Evolutionary conservation across 192 early-diverging fungal genomes (phyloP).

Genomic region (Coemansia reversa): DNA sequence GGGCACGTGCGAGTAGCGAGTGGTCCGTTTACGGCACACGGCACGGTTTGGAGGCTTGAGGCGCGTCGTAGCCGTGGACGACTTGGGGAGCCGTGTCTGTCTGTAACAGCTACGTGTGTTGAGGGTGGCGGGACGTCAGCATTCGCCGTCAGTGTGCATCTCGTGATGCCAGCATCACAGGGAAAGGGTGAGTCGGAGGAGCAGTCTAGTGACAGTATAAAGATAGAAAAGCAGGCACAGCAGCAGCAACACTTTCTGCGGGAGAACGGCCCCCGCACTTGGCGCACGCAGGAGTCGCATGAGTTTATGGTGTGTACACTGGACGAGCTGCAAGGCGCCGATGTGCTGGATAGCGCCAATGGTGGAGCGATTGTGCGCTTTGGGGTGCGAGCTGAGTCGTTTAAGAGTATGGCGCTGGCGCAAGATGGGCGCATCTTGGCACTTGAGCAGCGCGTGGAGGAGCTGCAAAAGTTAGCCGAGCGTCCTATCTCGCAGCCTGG

Average conservation of each 20-base stretch:
- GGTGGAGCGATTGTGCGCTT: slow-evolving; percentile 27
- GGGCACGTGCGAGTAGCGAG: slow-evolving; percentile 46
- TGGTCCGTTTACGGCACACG: slow-evolving; percentile 27
- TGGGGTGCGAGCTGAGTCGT: slow-evolving; percentile 30
- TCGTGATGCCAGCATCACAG: not conserved
- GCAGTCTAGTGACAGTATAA: no score
- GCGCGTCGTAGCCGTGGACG: slow-evolving; percentile 24
- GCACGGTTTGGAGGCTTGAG: slow-evolving; percentile 34
- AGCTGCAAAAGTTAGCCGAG: not conserved
- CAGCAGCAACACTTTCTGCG: slow-evolving; percentile 6
- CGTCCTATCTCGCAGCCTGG: no score
- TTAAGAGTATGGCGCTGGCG: slow-evolving; percentile 11
- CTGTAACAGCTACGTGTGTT: slow-evolving; percentile 19
- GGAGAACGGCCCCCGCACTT: not conserved
- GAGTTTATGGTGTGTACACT: slow-evolving; percentile 32
- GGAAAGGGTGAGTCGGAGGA: not conserved
- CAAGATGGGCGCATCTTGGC: slow-evolving; percentile 29
- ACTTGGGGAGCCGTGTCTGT: slow-evolving; percentile 35
- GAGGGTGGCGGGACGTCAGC: slow-evolving; percentile 14
- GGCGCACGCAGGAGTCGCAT: slow-evolving; percentile 7
- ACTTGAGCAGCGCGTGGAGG: slow-evolving; percentile 22
- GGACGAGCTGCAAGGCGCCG: slow-evolving; percentile 9
- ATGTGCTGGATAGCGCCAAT: slow-evolving; percentile 1
- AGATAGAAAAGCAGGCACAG: not conserved
- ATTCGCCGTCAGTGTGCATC: slow-evolving; percentile 13